phyloP scores from a whole-genome alignment of 2,329 filamentous ascomycete species.

The Chrysosporium keratinophilum region DNA sequence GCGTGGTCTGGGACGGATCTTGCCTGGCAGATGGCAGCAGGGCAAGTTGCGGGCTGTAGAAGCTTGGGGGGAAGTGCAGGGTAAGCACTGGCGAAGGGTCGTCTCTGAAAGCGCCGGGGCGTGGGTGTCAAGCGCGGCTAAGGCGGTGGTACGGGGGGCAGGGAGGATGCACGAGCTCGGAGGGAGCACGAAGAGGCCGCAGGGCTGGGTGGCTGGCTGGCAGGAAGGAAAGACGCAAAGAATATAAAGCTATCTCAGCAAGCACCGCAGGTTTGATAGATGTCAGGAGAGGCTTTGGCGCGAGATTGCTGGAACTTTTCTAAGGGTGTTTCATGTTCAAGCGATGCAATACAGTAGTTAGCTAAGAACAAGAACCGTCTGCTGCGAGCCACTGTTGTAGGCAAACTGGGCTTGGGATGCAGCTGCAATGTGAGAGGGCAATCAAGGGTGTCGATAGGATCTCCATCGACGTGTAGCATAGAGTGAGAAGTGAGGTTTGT shows the following conservation, averaged over 20 bases:
- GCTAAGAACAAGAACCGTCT: neutral
- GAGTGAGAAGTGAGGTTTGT: no score
- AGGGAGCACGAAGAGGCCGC: neutral
- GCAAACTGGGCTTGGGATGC: conserved; percentile 3
- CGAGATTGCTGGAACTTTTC: neutral
- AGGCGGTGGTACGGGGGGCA: neutral
- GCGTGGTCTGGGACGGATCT: no score
- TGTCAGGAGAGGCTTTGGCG: neutral
- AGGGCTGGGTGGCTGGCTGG: neutral
- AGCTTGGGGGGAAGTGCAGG: neutral
- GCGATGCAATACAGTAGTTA: neutral
- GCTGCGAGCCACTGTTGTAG: neutral
- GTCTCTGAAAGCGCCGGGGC: neutral
- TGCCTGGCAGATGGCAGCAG: no score
- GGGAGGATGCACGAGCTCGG: conserved; percentile 1
- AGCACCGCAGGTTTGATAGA: neutral
- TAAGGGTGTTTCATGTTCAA: conserved; percentile 3
- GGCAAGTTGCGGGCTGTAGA: no score
- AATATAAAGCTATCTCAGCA: neutral
- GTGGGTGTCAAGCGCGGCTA: conserved; percentile 10
- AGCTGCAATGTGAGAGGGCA: neutral
- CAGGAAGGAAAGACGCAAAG: conserved; percentile 9
- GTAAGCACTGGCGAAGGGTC: conserved; percentile 5
- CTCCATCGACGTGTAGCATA: neutral
- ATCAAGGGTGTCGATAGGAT: neutral